These are phyloP conservation scores for Lentinula novae-zelandiae DNA, from an alignment of 1,284 basidiomycete genomes.

Conservation along the genomic window DNA sequence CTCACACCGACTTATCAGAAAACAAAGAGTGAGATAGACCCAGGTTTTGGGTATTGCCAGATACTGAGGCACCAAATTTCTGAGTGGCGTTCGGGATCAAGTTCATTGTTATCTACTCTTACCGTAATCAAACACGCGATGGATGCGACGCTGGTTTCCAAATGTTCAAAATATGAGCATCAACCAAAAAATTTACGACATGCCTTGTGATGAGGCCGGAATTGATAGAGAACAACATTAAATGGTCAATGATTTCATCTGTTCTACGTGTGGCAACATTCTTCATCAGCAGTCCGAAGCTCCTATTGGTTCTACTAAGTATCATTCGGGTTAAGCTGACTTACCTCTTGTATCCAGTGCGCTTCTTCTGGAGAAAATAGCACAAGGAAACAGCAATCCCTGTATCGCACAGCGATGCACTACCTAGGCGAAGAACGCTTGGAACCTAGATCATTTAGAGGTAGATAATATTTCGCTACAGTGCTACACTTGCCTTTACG, in stretches of 20 bases:
- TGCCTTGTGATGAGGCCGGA: conserved; percentile 28
- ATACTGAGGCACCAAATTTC: conserved; percentile 18
- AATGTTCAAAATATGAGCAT: neutral
- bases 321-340: neutral
- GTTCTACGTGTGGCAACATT: conserved; percentile 16
- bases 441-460: conserved; percentile 18
- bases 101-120: neutral
- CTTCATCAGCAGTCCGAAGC: too few relatives aligned
- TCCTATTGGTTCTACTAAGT: too few relatives aligned
- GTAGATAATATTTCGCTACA: neutral
- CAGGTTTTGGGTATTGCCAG: conserved; percentile 24
- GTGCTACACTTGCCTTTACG: conserved; percentile 20
- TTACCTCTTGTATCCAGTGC: conserved; percentile 29
- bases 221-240: conserved; percentile 29
- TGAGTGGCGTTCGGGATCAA: neutral
- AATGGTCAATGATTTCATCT: conserved; percentile 29
- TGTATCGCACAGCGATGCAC: conserved; percentile 29
- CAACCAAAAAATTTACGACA: neutral
- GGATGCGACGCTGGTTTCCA: conserved; percentile 21
- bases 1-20: conserved; percentile 28
- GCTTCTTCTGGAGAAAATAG: conserved; percentile 27
- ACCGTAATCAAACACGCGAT: conserved; percentile 28
- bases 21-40: conserved; percentile 29
- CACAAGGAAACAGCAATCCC: conserved; percentile 26
- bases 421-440: conserved; percentile 25